A percentile compares a stretch with the other conserved stretches of the same genome.
These are phyloP conservation scores for Podaxis sp. DNA, from an alignment of 768 basidiomycete genomes.

Conservation along the genomic window DNA sequence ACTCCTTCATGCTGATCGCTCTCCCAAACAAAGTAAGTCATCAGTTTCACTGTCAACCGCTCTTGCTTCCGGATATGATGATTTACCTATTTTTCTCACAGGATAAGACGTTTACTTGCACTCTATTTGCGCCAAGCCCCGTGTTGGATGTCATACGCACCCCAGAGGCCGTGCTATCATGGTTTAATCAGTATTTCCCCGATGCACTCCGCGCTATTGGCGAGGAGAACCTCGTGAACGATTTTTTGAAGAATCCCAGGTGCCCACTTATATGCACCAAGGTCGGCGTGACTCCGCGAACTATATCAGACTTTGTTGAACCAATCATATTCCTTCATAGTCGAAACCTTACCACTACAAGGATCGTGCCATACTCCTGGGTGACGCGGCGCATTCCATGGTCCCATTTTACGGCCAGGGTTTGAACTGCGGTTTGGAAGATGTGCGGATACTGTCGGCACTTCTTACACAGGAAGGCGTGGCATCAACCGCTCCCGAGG, in stretches of 20 bases:
- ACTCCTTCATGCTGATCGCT: constrained; percentile 99
- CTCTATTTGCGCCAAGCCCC: constrained; percentile 84
- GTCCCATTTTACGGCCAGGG: constrained; percentile 99
- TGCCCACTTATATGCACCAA: constrained; percentile 91
- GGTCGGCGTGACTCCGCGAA: constrained; percentile 43
- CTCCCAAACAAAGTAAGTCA: constrained; percentile 87
- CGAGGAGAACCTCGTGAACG: constrained; percentile 69
- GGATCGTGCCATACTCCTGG: constrained; percentile 84
- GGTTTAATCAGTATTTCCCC: constrained; percentile 85
- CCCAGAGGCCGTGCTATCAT: constrained; percentile 56
- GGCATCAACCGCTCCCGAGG: constrained; percentile 39
- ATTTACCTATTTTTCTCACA: constrained; percentile 37
- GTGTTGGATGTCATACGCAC: constrained; percentile 69
- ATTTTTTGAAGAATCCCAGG: constrained; percentile 83
- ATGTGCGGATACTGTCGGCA: constrained; percentile 85
- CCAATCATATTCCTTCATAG: constrained; percentile 40
- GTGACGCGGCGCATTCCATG: constrained; percentile 97
- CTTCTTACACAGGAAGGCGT: constrained; percentile 74
- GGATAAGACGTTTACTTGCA: constrained; percentile 98
- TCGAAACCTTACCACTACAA: constrained; percentile 87
- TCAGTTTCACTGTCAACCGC: constrained; percentile 8
- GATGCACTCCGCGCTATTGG: constrained; percentile 89
- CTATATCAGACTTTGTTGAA: constrained; percentile 24
- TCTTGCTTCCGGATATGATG: not conserved
- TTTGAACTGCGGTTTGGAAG: constrained; percentile 96